Evolutionary conservation across 306 rosid species (phyloP).

Genomic region (Abrus precatorius): DNA sequence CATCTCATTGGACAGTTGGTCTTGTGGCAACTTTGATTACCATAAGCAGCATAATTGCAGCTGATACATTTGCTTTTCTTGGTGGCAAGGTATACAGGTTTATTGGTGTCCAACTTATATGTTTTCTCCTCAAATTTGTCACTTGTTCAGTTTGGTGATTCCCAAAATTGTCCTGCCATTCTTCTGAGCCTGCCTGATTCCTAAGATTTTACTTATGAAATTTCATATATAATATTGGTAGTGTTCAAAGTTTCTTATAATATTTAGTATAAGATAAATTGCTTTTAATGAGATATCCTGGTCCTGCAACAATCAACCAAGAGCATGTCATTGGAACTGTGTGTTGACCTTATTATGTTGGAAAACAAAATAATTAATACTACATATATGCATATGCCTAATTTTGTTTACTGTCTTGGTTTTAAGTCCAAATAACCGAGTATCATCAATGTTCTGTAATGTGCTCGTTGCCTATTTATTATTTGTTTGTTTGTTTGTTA

Average conservation of each 20-base stretch:
- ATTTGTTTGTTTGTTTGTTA: too few relatives aligned
- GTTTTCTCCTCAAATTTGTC: constrained; percentile 17
- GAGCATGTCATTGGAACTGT: constrained; percentile 3
- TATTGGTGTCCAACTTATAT: constrained; percentile 28
- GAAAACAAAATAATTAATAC: constrained; percentile 17
- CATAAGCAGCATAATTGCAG: constrained; percentile 88
- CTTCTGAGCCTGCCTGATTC: constrained; percentile 13
- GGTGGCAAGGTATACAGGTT: constrained; percentile 88
- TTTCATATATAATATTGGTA: constrained; percentile 16
- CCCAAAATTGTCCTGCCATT: background rate
- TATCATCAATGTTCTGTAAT: background rate
- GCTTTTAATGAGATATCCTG: constrained; percentile 3
- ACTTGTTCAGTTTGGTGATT: constrained; percentile 33
- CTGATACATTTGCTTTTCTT: constrained; percentile 89
- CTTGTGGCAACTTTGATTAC: constrained; percentile 94
- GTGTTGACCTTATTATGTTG: constrained; percentile 18
- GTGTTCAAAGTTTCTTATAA: background rate
- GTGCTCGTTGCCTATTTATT: background rate
- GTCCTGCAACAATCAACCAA: background rate
- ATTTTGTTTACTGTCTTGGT: constrained; percentile 16
- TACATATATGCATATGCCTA: constrained; percentile 8
- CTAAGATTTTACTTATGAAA: background rate
- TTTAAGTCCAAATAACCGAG: constrained; percentile 2
- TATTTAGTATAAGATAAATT: background rate
- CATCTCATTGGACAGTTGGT: constrained; percentile 94